phyloP scores from a whole-genome alignment of 2,329 filamentous ascomycete genomes.

The Aspergillus ochraceus region DNA sequence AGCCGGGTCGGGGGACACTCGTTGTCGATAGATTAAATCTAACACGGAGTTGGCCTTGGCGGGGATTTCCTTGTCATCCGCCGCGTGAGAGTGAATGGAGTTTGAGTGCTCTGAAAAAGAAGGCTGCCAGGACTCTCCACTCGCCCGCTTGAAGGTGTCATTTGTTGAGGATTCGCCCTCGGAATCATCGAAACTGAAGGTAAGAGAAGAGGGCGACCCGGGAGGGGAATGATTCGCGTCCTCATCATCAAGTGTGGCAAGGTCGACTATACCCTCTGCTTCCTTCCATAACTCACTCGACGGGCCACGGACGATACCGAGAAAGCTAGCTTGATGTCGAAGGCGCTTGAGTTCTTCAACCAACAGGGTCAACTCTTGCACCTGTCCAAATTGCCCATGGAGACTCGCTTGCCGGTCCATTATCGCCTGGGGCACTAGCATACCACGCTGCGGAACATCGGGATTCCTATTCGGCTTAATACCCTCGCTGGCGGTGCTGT shows the following conservation, averaged over 20 bases:
- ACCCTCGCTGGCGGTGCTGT: constrained; percentile 46
- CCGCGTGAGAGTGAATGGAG: constrained; percentile 31
- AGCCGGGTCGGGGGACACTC: constrained; percentile 32
- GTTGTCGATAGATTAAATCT: constrained; percentile 57
- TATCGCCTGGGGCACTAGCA: constrained; percentile 60
- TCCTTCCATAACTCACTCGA: constrained; percentile 61
- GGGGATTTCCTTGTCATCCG: constrained; percentile 55
- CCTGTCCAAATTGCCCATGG: constrained; percentile 63
- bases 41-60: constrained; percentile 63
- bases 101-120: constrained; percentile 27
- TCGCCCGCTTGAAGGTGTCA: constrained; percentile 31
- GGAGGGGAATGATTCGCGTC: constrained; percentile 52
- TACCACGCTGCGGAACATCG: constrained; percentile 28
- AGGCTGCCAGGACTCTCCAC: constrained; percentile 32
- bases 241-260: constrained; percentile 65
- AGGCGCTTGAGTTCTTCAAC: constrained; percentile 67
- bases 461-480: constrained; percentile 21
- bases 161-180: constrained; percentile 51
- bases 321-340: constrained; percentile 53
- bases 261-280: constrained; percentile 66
- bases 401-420: constrained; percentile 66
- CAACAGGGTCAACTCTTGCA: constrained; percentile 63
- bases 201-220: constrained; percentile 57
- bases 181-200: constrained; percentile 59
- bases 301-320: constrained; percentile 55